Base-by-base conservation (phyloP, 2,329 filamentous ascomycete genomes). In the Aspergillus bombycis region DNA sequence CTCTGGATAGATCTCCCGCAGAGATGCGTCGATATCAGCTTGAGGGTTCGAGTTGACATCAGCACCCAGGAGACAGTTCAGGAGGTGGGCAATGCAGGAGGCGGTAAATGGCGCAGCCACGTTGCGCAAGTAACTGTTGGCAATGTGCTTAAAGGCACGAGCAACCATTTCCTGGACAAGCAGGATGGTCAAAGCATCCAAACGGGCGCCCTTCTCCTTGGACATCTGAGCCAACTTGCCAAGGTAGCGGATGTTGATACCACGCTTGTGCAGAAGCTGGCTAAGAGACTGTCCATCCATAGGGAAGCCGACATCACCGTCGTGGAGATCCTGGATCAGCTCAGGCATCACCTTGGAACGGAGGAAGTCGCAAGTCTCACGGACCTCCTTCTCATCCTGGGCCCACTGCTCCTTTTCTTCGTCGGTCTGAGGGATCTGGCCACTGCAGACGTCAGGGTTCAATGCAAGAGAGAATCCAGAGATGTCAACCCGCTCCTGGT, bases 241-340 rank as follows among this genome's bases (percentile, higher is more conserved):
- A n/a, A 98, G 85, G 78, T 99, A 99, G 73, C 96, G 88, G 66
- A 98, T 86, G 81, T 99, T 99, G 82, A 99, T 94, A 80, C 95
- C 95, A 48, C 94, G 92, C 84, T 97, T 97, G 83, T 99, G 95
- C 74, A 99, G 85, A 58, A 97, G 86, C 68, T 89, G 89, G 72
- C 91, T 92, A 63, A 99, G 84, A 23, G 94, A 97, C 73, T 91
- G 88, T n/a, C 95, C 95, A 72, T 99, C 96, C 93, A 98, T 97
- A 14, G 95, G 95, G 83, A 98, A 98, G 72, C 94, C 95, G 69
- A 97, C 90, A 70, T 99, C 94, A 8, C 93, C 94, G 68, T 96
- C 92, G 74, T 91, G 90, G 63, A 99, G 86, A 72, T 99, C 94
- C 66, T 90, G 89, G 62, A 98, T 80, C 62, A 99, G 84, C 61